Evolutionary conservation across 106 monocot genomes (phyloP).

Genomic region (Acorus calamus): DNA sequence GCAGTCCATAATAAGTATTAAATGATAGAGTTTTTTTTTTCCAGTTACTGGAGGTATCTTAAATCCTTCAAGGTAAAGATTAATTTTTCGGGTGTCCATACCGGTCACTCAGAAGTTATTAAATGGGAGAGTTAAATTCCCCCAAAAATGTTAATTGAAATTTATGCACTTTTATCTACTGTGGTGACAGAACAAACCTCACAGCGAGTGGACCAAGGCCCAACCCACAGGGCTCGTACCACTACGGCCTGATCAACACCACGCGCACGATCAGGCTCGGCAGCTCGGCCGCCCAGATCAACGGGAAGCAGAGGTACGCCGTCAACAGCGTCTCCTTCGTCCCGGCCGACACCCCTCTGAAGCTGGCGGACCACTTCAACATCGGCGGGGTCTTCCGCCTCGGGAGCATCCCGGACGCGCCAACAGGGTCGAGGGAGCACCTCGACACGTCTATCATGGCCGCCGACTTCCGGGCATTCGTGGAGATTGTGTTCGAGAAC

Average conservation of each 20-base stretch:
- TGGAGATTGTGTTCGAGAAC: slow-evolving; percentile 20
- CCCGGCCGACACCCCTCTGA: slow-evolving; percentile 12
- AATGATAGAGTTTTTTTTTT: neutral
- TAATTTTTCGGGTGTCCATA: neutral
- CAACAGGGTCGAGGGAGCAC: neutral
- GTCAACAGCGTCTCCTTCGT: slow-evolving; percentile 13
- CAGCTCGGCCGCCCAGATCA: slow-evolving; percentile 10
- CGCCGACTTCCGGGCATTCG: slow-evolving; percentile 9
- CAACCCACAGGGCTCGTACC: slow-evolving; percentile 20
- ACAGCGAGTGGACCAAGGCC: slow-evolving; percentile 20
- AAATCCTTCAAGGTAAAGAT: neutral
- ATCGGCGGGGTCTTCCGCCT: slow-evolving; percentile 13
- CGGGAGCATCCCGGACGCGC: slow-evolving; percentile 11
- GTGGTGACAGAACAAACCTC: slow-evolving; percentile 9
- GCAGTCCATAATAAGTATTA: neutral
- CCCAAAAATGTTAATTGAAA: too few species aligned
- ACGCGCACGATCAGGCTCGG: slow-evolving; percentile 11
- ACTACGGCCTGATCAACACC: slow-evolving; percentile 12
- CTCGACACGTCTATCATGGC: slow-evolving; percentile 17
- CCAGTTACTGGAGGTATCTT: neutral
- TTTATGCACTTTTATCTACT: too few species aligned
- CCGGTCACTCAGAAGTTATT: neutral
- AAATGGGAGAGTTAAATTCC: neutral
- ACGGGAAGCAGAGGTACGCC: slow-evolving; percentile 12
- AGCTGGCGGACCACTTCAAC: slow-evolving; percentile 8